Conservation (phyloP, 2,329 filamentous ascomycete genomes). For the Beauveria brongniartii region DNA sequence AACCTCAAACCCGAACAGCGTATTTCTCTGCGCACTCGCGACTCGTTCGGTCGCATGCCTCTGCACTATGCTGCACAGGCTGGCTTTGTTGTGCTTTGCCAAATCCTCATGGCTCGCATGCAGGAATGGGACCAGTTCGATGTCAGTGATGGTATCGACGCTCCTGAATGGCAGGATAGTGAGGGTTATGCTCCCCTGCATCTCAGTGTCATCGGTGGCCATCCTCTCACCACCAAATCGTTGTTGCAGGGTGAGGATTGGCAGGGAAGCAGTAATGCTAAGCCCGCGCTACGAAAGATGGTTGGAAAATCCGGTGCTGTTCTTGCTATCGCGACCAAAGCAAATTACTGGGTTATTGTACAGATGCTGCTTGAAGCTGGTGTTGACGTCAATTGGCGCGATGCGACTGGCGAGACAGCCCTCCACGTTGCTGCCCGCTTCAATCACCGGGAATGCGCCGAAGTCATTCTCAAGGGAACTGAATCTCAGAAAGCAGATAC, state of each 20-base stretch:
- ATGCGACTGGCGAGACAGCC: slow-evolving; percentile 83
- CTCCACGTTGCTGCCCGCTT: slow-evolving; percentile 87
- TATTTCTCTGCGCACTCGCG: slow-evolving; percentile 56
- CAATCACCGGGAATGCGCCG: slow-evolving; percentile 73
- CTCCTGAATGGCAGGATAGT: slow-evolving; percentile 79
- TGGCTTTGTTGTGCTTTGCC: slow-evolving; percentile 83
- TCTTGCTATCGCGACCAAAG: slow-evolving; percentile 77
- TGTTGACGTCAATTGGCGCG: slow-evolving; percentile 88
- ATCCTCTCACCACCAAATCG: slow-evolving; percentile 74
- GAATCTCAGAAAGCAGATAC: slow-evolving; percentile 64
- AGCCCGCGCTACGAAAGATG: slow-evolving; percentile 56
- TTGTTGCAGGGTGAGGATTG: slow-evolving; percentile 76
- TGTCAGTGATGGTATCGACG: slow-evolving; percentile 77
- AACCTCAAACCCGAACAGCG: slow-evolving; percentile 61
- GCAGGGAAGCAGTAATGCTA: slow-evolving; percentile 55
- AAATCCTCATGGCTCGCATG: slow-evolving; percentile 81
- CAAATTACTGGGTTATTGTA: slow-evolving; percentile 78
- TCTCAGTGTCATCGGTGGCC: slow-evolving; percentile 84
- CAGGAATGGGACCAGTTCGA: slow-evolving; percentile 84
- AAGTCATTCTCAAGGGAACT: slow-evolving; percentile 63
- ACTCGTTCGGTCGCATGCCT: slow-evolving; percentile 75
- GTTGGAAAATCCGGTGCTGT: slow-evolving; percentile 82
- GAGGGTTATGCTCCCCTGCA: slow-evolving; percentile 90
- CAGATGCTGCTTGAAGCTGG: slow-evolving; percentile 81
- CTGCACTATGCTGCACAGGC: slow-evolving; percentile 94